Percentiles rank a stretch among this genome's conserved stretches.
Evolutionary conservation across 371 early-diverging fungal species (phyloP).

Genomic region (Mucor piriformis): DNA sequence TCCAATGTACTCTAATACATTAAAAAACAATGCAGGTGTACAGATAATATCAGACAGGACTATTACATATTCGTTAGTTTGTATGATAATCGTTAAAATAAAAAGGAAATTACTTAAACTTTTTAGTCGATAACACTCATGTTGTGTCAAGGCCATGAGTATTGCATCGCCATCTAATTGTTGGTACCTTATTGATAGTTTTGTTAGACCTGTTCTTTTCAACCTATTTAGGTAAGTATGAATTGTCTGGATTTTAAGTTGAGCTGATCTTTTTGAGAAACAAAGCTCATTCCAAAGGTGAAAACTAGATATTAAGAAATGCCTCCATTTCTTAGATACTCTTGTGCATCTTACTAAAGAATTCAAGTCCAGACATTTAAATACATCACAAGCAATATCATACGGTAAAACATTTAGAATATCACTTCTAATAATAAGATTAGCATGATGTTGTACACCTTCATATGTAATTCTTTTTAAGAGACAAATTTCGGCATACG

Average conservation of each 20-base stretch:
- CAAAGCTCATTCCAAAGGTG: slow-evolving; percentile 32
- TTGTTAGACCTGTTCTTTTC: slow-evolving; percentile 19
- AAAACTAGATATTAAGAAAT: slow-evolving; percentile 8
- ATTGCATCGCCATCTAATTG: slow-evolving; percentile 26
- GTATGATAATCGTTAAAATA: background rate
- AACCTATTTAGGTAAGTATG: slow-evolving; percentile 24
- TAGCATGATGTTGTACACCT: background rate
- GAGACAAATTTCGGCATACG: background rate
- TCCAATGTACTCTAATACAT: slow-evolving; percentile 18
- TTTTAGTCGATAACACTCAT: slow-evolving; percentile 20
- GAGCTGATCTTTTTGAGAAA: slow-evolving; percentile 10
- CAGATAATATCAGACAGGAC: slow-evolving; percentile 27
- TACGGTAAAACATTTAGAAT: slow-evolving; percentile 27
- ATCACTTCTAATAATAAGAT: background rate
- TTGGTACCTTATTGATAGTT: slow-evolving; percentile 16
- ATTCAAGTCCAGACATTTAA: slow-evolving; percentile 22
- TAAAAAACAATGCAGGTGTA: slow-evolving; percentile 22
- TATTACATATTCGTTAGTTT: slow-evolving; percentile 3
- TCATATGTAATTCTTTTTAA: slow-evolving; percentile 17
- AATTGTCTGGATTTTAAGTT: slow-evolving; percentile 4
- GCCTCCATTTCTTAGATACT: slow-evolving; percentile 30
- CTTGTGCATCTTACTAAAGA: slow-evolving; percentile 25
- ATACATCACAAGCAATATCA: slow-evolving; percentile 23
- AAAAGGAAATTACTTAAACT: slow-evolving; percentile 20
- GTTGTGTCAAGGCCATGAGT: slow-evolving; percentile 9